These are phyloP conservation scores for Candida nonsorbophila DNA, from an alignment of 805 yeast genomes.

Conservation along the genomic window DNA sequence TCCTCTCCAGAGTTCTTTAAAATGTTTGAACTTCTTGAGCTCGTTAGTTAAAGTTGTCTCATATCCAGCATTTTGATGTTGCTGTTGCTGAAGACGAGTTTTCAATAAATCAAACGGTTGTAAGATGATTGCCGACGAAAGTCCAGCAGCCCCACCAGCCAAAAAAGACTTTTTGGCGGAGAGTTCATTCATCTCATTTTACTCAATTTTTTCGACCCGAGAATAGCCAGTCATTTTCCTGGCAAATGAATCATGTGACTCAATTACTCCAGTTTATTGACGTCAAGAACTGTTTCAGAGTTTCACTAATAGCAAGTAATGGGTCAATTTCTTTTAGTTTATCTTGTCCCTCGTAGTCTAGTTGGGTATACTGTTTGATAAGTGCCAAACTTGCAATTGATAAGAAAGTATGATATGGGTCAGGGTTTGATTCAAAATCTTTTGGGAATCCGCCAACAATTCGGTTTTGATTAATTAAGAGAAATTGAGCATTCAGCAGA, in stretches of 20 bases:
- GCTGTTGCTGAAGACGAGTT: constrained; percentile 65
- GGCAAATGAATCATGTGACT: constrained; percentile 1
- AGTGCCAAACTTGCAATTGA: constrained; percentile 42
- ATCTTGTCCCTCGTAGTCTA: constrained; percentile 5
- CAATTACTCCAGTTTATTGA: constrained; percentile 2
- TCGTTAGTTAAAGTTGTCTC: constrained; percentile 33
- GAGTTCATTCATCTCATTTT: constrained; percentile 8
- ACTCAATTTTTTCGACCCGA: background rate
- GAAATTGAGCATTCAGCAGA: constrained; percentile 35
- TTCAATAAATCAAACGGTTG: constrained; percentile 90
- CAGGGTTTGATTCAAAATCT: constrained; percentile 58
- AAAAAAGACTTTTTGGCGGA: constrained; percentile 10
- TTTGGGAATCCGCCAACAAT: constrained; percentile 77
- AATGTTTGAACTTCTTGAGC: constrained; percentile 34
- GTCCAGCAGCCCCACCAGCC: constrained; percentile 75
- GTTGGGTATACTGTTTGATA: constrained; percentile 7
- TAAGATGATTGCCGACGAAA: constrained; percentile 69
- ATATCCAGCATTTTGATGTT: constrained; percentile 11
- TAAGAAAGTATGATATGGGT: constrained; percentile 62
- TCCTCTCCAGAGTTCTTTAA: constrained; percentile 80
- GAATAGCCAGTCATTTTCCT: background rate
- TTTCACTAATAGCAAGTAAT: constrained; percentile 18
- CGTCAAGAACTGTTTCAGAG: constrained; percentile 7
- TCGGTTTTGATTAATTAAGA: constrained; percentile 52
- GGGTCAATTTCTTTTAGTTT: constrained; percentile 18